Base-by-base conservation (phyloP, 169 alveolate species). In the Eimeria necatrix region DNA sequence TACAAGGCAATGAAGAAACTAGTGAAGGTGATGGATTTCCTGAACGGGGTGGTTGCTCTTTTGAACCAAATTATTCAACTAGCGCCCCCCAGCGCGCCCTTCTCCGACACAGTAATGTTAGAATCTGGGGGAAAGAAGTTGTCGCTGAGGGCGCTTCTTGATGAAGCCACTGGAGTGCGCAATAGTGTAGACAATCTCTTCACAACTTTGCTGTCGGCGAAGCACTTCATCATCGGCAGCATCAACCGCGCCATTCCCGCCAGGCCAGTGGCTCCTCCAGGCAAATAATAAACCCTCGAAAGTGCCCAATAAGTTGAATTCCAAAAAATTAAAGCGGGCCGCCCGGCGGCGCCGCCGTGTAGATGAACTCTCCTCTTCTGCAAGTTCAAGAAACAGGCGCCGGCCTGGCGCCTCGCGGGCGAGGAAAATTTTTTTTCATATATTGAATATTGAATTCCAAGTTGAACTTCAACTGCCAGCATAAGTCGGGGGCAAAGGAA, bases 31-130 rank as follows among this genome's bases (percentile, higher is more conserved):
- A 80, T 80, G 89, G 89, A 80, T 16, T 8, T 20, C 6, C 22
- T 80, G 20, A 52, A 80, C n/a, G 89, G 71, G 60, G 89, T 80
- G 4, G 89, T 80, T 51, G 89, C 89, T 9, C 70, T 80, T 61
- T 8, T 80, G n/a, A 80, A 80, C 70, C 89, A 80, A 51, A 46
- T 80, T n/a, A 48, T 80, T 6, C 89, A 80, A 9, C 71, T 80
- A 18, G n/a, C 89, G 5, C 89, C 89, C 16, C 89, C 89, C 3
- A 49, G 71, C 53, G 70, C 64, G 4, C 60, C 64, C 48, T 80
- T 80, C 48, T 24, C 89, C 18, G 89, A 80, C 46, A 80, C 89
- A 48, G 89, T 80, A n/a, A 80, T 80, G 89, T 24, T 80, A 22
- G 89, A 80, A 14, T 49, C 89, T n/a, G 48, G 48, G 14, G 89